Base-by-base conservation (phyloP, 257 asterid species). In the Misopates orontium region DNA sequence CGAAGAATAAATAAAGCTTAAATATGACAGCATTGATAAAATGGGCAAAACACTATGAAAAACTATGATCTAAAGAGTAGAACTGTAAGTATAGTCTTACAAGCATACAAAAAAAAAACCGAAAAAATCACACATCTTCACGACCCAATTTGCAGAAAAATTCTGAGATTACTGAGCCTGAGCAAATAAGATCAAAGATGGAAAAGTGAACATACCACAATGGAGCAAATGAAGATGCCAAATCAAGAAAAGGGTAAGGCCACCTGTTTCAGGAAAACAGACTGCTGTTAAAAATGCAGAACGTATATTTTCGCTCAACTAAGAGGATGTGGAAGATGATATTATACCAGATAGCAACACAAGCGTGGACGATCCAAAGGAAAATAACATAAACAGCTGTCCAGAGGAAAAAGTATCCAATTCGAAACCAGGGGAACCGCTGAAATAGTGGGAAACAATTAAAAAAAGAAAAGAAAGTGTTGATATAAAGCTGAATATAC, bases 231-330 rank as follows among this genome's bases (percentile, higher is more conserved):
- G 95, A 76, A 67, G 95, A 90, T 62, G 95, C 85, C 67, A 93
- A 64, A 76, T 93, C 96, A 64, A 93, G 99, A 74, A 93, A 87
- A 13, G 97, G 97, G 71, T 93, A 93, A 24, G 99, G 92, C 99
- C 97, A 93, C 97, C 97, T 93, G 95, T 70, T 70, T 55, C 59
- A 69, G 53, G 44, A n/a, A 23, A 32, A 60, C 61, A 7, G 25
- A 19, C 25, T 14, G 39, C 42, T 36, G 70, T 20, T 36, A 64
- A 39, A 53, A 31, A 62, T 23, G 20, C 19, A 31, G 40, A 12
- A 25, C 41, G 57, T 21, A 18, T 19, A 31, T 4, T 36, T 31
- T 16, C 28, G 16, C 19, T 24, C 10, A 56, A 14, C 32, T 8
- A 36, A 16, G 17, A 23, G 23, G 62, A 56, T 20, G 50, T 66